Conservation (phyloP, 306 rosid species). For the Hippophae rhamnoides region DNA sequence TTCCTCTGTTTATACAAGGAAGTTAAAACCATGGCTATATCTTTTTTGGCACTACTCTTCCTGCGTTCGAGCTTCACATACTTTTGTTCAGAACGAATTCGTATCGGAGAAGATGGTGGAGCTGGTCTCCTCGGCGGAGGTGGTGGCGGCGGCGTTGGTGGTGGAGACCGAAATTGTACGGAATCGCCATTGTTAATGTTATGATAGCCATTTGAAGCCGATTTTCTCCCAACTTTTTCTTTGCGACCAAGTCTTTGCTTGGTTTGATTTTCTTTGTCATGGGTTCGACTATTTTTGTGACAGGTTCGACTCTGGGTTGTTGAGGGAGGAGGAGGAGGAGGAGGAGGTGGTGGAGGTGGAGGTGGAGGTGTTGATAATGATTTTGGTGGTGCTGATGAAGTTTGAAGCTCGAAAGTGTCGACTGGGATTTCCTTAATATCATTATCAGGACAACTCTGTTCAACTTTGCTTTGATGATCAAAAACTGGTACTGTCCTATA, state of each 20-base stretch:
- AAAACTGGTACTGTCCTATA: neutral
- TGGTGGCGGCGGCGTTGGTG: slow-evolving; percentile 32
- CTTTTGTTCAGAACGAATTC: slow-evolving; percentile 21
- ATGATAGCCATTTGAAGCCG: neutral
- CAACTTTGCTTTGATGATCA: slow-evolving; percentile 1
- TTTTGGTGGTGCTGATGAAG: slow-evolving; percentile 18
- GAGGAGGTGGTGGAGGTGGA: slow-evolving; percentile 33
- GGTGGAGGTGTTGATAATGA: slow-evolving; percentile 21
- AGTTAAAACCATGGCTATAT: slow-evolving; percentile 50
- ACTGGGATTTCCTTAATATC: slow-evolving; percentile 55
- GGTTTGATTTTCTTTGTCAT: slow-evolving; percentile 12
- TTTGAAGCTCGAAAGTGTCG: slow-evolving; percentile 30
- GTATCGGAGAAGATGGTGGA: slow-evolving; percentile 27
- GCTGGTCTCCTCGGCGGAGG: slow-evolving; percentile 23
- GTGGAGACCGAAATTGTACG: slow-evolving; percentile 19
- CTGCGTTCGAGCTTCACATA: slow-evolving; percentile 22
- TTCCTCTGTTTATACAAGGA: slow-evolving; percentile 55
- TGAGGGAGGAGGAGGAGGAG: slow-evolving; percentile 30
- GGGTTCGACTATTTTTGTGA: neutral
- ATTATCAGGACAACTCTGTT: neutral
- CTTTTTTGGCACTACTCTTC: slow-evolving; percentile 38
- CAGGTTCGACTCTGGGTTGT: neutral
- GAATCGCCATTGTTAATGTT: neutral
- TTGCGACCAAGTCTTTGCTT: slow-evolving; percentile 12
- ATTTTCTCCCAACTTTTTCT: slow-evolving; percentile 6